phyloP scores from a whole-genome alignment of 2,329 filamentous ascomycete species.

The Diplodia intermedia region DNA sequence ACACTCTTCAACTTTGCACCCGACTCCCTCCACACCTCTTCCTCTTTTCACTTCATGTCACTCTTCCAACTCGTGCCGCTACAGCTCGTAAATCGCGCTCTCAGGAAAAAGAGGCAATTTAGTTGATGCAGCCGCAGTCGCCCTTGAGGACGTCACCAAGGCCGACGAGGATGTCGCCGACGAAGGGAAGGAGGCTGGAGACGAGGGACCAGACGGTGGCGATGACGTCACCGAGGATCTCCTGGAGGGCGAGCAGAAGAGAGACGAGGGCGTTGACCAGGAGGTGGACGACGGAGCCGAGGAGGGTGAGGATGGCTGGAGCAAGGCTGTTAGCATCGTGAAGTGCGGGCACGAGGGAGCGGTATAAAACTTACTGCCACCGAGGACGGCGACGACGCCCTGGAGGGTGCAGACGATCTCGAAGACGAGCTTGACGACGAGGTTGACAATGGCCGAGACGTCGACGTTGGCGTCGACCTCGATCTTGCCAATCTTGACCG shows the following conservation, averaged over 20 bases:
- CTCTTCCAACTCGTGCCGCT: background rate
- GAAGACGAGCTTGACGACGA: constrained; percentile 55
- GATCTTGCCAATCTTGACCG: constrained; percentile 27
- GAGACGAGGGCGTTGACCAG: constrained; percentile 32
- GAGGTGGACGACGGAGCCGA: constrained; percentile 33
- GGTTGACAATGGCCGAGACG: constrained; percentile 27
- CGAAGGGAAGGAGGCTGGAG: constrained; percentile 29
- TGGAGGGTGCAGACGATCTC: constrained; percentile 53
- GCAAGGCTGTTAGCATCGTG: background rate
- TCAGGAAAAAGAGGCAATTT: constrained; percentile 16
- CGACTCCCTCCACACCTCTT: constrained; percentile 1
- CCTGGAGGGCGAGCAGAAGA: constrained; percentile 31
- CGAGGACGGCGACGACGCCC: constrained; percentile 53
- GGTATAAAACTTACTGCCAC: constrained; percentile 30
- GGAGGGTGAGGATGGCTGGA: constrained; percentile 29
- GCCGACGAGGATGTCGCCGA: constrained; percentile 33
- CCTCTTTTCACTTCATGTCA: background rate
- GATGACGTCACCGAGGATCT: constrained; percentile 32
- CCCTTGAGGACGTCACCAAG: constrained; percentile 33
- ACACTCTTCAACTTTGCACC: background rate
- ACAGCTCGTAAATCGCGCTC: constrained; percentile 3
- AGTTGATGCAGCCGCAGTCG: constrained; percentile 30
- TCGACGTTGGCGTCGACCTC: constrained; percentile 31
- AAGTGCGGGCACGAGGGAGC: no score
- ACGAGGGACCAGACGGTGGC: constrained; percentile 31